phyloP scores from a whole-genome alignment of 176 grass and related monocot species.

The Musa troglodytarum region DNA sequence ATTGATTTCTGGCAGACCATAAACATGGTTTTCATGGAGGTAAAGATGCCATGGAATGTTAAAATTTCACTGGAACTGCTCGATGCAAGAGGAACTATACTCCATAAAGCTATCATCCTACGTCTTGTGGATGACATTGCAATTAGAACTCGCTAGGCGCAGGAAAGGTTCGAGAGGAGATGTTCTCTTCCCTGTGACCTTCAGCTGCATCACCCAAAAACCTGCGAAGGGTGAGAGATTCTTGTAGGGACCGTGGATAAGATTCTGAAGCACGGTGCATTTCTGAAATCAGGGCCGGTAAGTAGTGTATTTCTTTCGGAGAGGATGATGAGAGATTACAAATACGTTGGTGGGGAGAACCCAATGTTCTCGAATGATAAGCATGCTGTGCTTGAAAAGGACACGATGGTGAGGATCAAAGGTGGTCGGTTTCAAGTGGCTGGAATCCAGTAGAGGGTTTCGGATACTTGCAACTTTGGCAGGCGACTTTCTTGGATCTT shows the following conservation, averaged over 20 bases:
- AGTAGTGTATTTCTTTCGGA: slow-evolving; percentile 72
- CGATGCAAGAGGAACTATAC: slow-evolving; percentile 48
- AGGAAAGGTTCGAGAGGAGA: slow-evolving; percentile 72
- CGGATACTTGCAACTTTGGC: slow-evolving; percentile 69
- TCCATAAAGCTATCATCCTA: slow-evolving; percentile 71
- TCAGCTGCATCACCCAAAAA: slow-evolving; percentile 64
- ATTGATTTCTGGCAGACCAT: slow-evolving; percentile 22
- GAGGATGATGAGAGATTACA: slow-evolving; percentile 59
- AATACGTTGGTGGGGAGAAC: slow-evolving; percentile 73
- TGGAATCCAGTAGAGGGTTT: slow-evolving; percentile 78
- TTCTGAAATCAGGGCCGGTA: slow-evolving; percentile 72
- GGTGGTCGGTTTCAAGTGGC: slow-evolving; percentile 68
- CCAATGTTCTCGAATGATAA: slow-evolving; percentile 7
- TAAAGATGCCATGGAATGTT: slow-evolving; percentile 73
- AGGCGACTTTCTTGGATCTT: slow-evolving; percentile 73
- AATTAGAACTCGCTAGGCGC: slow-evolving; percentile 60
- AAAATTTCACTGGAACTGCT: slow-evolving; percentile 58
- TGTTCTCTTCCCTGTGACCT: slow-evolving; percentile 62
- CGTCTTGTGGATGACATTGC: slow-evolving; percentile 70
- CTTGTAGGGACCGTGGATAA: slow-evolving; percentile 55
- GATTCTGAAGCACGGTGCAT: slow-evolving; percentile 76
- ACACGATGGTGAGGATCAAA: slow-evolving; percentile 54
- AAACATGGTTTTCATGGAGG: slow-evolving; percentile 72
- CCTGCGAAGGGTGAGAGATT: slow-evolving; percentile 68
- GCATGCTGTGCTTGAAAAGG: slow-evolving; percentile 72